Percentiles rank a stretch among this genome's conserved stretches.
Conservation (phyloP, 352 stramenopile genomes). For the Phytophthora meadii region DNA sequence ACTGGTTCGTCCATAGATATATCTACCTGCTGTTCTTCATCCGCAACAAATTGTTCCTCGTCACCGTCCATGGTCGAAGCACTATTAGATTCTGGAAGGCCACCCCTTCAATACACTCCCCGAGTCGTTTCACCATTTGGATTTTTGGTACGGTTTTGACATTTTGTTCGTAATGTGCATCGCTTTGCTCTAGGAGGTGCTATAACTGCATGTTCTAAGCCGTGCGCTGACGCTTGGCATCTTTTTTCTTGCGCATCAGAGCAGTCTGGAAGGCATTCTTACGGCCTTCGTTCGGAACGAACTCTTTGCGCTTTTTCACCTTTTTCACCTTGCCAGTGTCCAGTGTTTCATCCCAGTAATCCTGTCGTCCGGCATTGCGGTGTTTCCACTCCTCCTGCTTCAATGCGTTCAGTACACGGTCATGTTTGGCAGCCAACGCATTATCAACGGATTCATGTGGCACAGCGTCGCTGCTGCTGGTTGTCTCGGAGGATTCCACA, state of each 20-base stretch:
- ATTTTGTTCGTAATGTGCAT: conserved; percentile 29
- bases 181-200: conserved; percentile 18
- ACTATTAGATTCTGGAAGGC: conserved; percentile 1
- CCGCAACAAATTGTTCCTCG: conserved; percentile 14
- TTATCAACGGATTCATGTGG: conserved; percentile 36
- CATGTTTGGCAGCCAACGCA: conserved; percentile 60
- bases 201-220: conserved; percentile 16
- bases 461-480: conserved; percentile 39
- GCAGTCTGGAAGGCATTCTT: conserved; percentile 75
- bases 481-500: conserved; percentile 52
- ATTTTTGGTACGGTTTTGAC: conserved; percentile 10
- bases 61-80: conserved; percentile 23
- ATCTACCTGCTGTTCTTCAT: conserved; percentile 11
- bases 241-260: conserved; percentile 68
- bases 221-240: conserved; percentile 43
- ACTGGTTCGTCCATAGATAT: conserved; percentile 11
- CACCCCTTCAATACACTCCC: conserved; percentile 22
- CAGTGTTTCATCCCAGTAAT: conserved; percentile 81
- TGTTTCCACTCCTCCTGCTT: conserved; percentile 82
- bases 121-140: conserved; percentile 19
- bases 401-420: conserved; percentile 70
- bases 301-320: conserved; percentile 86
- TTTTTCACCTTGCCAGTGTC: conserved; percentile 84
- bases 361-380: conserved; percentile 68
- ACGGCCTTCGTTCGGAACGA: conserved; percentile 77